phyloP scores from a whole-genome alignment of 768 basidiomycete species.

The Xerocomus brunneocitrinus region DNA sequence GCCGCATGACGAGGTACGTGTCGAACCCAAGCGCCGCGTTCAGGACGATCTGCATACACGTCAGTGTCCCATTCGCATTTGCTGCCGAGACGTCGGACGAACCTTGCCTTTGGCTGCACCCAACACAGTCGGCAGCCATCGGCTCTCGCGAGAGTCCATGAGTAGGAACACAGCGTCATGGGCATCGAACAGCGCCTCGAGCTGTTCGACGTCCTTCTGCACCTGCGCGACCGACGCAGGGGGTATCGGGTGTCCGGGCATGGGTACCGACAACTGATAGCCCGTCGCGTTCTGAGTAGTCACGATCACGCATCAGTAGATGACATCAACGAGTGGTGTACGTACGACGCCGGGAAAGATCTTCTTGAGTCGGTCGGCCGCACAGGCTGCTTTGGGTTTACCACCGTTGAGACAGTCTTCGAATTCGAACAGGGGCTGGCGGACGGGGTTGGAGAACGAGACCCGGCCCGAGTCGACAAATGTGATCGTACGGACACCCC shows the following conservation, averaged over 20 bases:
- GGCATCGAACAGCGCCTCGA: slow-evolving; percentile 73
- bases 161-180: slow-evolving; percentile 92
- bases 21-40: slow-evolving; percentile 97
- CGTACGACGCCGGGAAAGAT: slow-evolving; percentile 92
- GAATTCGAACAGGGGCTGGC: slow-evolving; percentile 95
- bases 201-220: slow-evolving; percentile 59
- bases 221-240: slow-evolving; percentile 50
- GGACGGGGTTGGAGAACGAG: slow-evolving; percentile 95
- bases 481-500: slow-evolving; percentile 93
- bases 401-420: slow-evolving; percentile 91
- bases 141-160: slow-evolving; percentile 97
- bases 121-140: slow-evolving; percentile 93
- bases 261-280: slow-evolving; percentile 77
- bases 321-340: slow-evolving; percentile 9
- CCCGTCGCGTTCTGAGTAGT: slow-evolving; percentile 72
- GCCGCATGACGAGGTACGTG: slow-evolving; percentile 94
- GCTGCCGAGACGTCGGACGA: background rate
- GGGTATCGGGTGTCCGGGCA: slow-evolving; percentile 95
- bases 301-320: background rate
- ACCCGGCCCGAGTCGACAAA: slow-evolving; percentile 89
- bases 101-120: slow-evolving; percentile 77
- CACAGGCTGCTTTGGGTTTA: slow-evolving; percentile 89
- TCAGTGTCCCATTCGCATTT: background rate
- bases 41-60: slow-evolving; percentile 64
- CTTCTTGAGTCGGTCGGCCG: slow-evolving; percentile 77